Evolutionary conservation across 2,329 filamentous ascomycete genomes (phyloP).

Genomic region (Alternaria arbusti): DNA sequence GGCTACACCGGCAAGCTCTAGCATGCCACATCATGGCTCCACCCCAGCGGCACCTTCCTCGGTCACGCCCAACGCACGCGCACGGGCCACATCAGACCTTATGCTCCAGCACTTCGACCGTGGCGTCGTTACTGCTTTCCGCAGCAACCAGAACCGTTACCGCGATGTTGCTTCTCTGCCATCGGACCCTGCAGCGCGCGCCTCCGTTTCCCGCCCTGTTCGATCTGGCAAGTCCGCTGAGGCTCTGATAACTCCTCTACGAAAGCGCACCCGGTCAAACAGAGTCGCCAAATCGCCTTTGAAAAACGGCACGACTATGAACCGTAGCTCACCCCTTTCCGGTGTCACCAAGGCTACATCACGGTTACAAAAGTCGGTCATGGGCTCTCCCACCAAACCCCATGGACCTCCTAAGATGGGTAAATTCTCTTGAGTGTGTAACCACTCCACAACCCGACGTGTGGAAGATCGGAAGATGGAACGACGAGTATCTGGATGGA

Average conservation of each 20-base stretch:
- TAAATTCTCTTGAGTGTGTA: slow-evolving; percentile 37
- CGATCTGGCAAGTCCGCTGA: slow-evolving; percentile 49
- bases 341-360: slow-evolving; percentile 38
- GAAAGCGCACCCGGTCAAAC: slow-evolving; percentile 43
- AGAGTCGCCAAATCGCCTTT: slow-evolving; percentile 32
- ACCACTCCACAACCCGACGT: background rate
- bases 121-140: slow-evolving; percentile 53
- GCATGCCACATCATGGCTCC: slow-evolving; percentile 34
- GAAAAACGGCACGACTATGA: slow-evolving; percentile 20
- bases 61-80: slow-evolving; percentile 33
- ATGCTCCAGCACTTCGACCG: slow-evolving; percentile 58
- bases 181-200: slow-evolving; percentile 44
- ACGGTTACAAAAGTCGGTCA: slow-evolving; percentile 36
- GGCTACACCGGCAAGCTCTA: slow-evolving; percentile 44
- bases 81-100: slow-evolving; percentile 40
- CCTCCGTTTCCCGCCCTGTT: slow-evolving; percentile 45
- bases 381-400: slow-evolving; percentile 21
- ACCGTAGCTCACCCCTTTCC: slow-evolving; percentile 36
- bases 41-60: slow-evolving; percentile 36
- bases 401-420: slow-evolving; percentile 42
- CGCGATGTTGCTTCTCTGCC: slow-evolving; percentile 47
- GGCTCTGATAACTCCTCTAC: slow-evolving; percentile 47
- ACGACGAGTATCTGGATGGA: slow-evolving; percentile 24
- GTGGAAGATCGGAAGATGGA: slow-evolving; percentile 12
- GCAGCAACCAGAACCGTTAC: slow-evolving; percentile 49